Base-by-base conservation (phyloP, 495 filamentous ascomycete species). In the Trypethelium eluteriae region DNA sequence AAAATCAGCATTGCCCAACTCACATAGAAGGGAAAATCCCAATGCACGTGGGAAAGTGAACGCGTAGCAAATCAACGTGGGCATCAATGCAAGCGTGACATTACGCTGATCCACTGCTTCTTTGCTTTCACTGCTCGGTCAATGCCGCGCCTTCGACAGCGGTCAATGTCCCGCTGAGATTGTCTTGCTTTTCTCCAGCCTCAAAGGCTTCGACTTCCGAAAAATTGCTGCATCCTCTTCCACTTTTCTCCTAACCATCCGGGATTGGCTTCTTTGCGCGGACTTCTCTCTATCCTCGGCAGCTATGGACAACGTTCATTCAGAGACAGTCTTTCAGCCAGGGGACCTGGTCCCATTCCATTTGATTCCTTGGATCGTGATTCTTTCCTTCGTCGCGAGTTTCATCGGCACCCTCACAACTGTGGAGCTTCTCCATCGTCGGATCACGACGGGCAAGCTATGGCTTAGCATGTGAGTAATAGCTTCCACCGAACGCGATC, bases 331-430 rank as follows among this genome's bases (percentile, higher is more conserved):
- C 32, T 41, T 36, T 25, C 18, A 62, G n/a, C 35, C 62, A 36
- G 81, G 79, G 10, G 70, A 81, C 14, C 67, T 81, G 6, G 74
- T 87, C 9, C 77, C 79, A 2, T 80, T 82, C 67, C 80, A 75
- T 16, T 89, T 90, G 72, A 74, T 82, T 38, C 73, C 83, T 0
- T 84, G 84, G 10, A 87, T 87, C 67, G 82, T 96, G 39, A 79
- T 88, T 18, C 79, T 90, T 9, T 93, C 91, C 12, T 95, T 88
- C 74, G 73, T 91, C 62, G 84, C 95, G 70, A 93, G 90, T 72
- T 80, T 86, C 39, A 81, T 91, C 71, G 92, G 92, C 62, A 85
- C 89, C 63, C 80, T 84, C 46, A 90, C 89, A 0, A 89, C 92
- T 2, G 76, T 96, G 59, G 91, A 96, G 75, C 80, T 96, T 46